Conservation (phyloP, 352 stramenopile species). For the Phytopythium oedochilum region DNA sequence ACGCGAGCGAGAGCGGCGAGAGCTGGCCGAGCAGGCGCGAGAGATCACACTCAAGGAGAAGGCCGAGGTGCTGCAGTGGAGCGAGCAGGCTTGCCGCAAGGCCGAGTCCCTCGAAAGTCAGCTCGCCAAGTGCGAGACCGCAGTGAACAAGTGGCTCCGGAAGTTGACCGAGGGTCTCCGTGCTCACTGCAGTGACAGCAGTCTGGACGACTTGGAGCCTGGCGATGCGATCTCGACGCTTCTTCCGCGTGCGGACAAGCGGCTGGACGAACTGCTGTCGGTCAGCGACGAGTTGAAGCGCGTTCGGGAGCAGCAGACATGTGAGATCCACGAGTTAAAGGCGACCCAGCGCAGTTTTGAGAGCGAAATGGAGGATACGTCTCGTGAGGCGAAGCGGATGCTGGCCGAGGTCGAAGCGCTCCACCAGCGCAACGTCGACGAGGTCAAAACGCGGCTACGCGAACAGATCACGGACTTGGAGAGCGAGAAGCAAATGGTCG, state of each 20-base stretch:
- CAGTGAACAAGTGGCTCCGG: conserved; percentile 1
- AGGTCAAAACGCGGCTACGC: conserved; percentile 37
- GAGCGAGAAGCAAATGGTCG: conserved; percentile 25
- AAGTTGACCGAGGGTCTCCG: background rate
- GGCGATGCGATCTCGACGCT: conserved; percentile 4
- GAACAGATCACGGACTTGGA: conserved; percentile 27
- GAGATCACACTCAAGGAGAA: conserved; percentile 66
- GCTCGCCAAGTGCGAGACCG: conserved; percentile 20
- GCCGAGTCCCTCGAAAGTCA: conserved; percentile 36
- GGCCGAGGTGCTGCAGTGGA: conserved; percentile 56
- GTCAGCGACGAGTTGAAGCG: conserved; percentile 15
- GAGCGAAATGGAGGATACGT: conserved; percentile 28
- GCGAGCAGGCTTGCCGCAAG: conserved; percentile 48
- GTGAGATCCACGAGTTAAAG: conserved; percentile 18
- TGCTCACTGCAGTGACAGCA: background rate
- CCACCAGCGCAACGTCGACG: conserved; percentile 24
- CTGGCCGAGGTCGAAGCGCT: conserved; percentile 39
- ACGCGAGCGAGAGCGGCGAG: conserved; percentile 34
- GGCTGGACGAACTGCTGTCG: conserved; percentile 15
- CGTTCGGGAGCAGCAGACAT: conserved; percentile 12
- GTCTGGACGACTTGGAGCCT: background rate
- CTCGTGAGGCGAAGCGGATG: conserved; percentile 24
- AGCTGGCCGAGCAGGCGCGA: conserved; percentile 45
- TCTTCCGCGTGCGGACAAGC: conserved; percentile 15
- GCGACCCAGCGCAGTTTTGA: conserved; percentile 15